Evolutionary conservation across 2,329 filamentous ascomycete genomes (phyloP), one percentile per base, ranked within the genome.

Genomic region (Neodidymelliopsis sp.): DNA sequence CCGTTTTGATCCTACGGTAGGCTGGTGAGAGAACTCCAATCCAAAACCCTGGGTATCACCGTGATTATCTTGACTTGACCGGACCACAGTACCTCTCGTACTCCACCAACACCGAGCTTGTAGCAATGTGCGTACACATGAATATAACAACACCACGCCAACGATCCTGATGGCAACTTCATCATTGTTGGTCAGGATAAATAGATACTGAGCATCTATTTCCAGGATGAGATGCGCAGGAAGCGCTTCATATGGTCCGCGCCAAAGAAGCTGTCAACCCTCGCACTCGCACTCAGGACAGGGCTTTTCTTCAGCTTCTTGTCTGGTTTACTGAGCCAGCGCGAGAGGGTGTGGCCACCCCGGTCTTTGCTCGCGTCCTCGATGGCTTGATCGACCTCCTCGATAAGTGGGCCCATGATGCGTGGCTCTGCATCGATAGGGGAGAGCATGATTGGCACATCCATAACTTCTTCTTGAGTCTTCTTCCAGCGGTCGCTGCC

Each of bases 391-490:
- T 67, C 62, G 12, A 70, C 62, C 36, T 70, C 63, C 25, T 66
- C 68, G n/a, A 71, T 39, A 36, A 72, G 43, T 24, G 63, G 65
- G 1, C 67, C 69, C 64, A 74, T 69, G 23, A 73, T 63, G 18
- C 63, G 54, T 3, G 71, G 71, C 45, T 67, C 68, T 2, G 58
- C 46, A 24, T 71, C 63, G n/a, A 69, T 53, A 0, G 71, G 70
- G 15, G 56, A 63, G 1, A 74, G 61, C 49, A 75, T 68, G 27
- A 75, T 66, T 0, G 72, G 72, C 15, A 74, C 72, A 42, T 75
- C 72, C 72, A 74, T 74, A 40, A 73, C 66, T 46, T 74, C 72
- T 39, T 71, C 55, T 59, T 75, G 54, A 70, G 77, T 62, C 67
- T 56, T 49, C 59, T 73, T 73, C 71, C 71, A 74, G 12, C 59